Evolutionary conservation across 495 filamentous ascomycete species (phyloP).

Genomic region (Parathielavia hyrcaniae): DNA sequence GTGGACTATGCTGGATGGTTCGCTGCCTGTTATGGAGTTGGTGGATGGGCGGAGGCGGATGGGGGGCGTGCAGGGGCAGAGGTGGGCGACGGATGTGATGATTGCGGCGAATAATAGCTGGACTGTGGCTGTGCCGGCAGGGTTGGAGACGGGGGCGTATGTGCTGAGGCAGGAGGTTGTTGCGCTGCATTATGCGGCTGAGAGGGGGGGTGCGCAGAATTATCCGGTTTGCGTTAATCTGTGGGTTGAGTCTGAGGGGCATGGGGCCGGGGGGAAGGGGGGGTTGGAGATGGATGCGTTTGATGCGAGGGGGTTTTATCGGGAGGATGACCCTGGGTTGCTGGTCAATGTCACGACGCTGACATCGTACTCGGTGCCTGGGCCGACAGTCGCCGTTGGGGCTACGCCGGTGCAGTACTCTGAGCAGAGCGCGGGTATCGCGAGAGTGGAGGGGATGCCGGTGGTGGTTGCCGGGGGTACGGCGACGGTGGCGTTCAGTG

Average conservation of each 20-base stretch:
- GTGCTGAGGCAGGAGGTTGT: slow-evolving; percentile 71
- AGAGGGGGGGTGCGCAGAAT: slow-evolving; percentile 58
- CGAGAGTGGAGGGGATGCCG: slow-evolving; percentile 22
- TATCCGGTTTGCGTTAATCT: slow-evolving; percentile 67
- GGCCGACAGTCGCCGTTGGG: slow-evolving; percentile 41
- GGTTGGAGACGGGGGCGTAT: slow-evolving; percentile 58
- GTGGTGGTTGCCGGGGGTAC: slow-evolving; percentile 22
- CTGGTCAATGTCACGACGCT: slow-evolving; percentile 42
- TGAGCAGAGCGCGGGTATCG: slow-evolving; percentile 12
- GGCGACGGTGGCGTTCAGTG: slow-evolving; percentile 18
- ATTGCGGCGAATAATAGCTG: slow-evolving; percentile 59
- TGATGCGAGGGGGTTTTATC: slow-evolving; percentile 32
- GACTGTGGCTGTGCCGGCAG: slow-evolving; percentile 55
- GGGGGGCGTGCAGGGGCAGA: slow-evolving; percentile 38
- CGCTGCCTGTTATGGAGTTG: slow-evolving; percentile 37
- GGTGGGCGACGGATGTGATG: slow-evolving; percentile 63
- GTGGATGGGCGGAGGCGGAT: slow-evolving; percentile 30
- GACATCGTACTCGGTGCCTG: slow-evolving; percentile 47
- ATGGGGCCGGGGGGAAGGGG: background rate
- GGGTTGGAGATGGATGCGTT: slow-evolving; percentile 34
- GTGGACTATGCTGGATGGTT: slow-evolving; percentile 67
- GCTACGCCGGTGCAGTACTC: slow-evolving; percentile 27
- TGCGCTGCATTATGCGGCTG: slow-evolving; percentile 59
- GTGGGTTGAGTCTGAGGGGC: slow-evolving; percentile 28
- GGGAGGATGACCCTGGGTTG: slow-evolving; percentile 33